Evolutionary conservation across 2,329 filamentous ascomycete genomes (phyloP).

Genomic region (Lachnellula hyalina): DNA sequence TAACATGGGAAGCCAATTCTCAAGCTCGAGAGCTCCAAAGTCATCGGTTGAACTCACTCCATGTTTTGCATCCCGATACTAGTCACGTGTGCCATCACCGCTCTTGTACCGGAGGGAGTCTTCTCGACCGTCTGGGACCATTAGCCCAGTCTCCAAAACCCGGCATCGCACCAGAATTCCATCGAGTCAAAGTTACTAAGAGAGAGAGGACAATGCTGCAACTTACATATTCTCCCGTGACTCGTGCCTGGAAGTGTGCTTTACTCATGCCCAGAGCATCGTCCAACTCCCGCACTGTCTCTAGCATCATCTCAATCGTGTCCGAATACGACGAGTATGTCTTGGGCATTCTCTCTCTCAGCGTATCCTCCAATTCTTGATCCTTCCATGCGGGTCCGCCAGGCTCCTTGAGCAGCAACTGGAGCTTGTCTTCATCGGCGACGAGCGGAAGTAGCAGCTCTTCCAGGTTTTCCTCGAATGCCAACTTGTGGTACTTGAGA

Average conservation of each 20-base stretch:
- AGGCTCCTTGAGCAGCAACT: conserved; percentile 5
- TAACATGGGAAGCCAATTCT: no score
- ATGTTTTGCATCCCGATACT: not conserved
- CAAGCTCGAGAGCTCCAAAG: not conserved
- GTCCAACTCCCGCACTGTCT: conserved; percentile 9
- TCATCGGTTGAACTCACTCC: not conserved
- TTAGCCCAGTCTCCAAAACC: no score
- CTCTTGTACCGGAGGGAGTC: not conserved
- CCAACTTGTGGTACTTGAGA: conserved; percentile 12
- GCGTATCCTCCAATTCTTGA: conserved; percentile 5
- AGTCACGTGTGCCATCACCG: conserved; percentile 1
- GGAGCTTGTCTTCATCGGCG: conserved; percentile 11
- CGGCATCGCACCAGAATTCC: no score
- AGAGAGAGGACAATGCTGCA: not conserved
- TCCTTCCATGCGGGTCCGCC: conserved; percentile 13
- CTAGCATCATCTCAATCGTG: conserved; percentile 12
- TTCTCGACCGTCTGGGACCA: not conserved
- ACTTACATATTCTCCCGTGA: conserved; percentile 9
- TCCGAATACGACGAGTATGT: conserved; percentile 14
- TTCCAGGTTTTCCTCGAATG: conserved; percentile 12
- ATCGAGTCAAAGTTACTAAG: no score
- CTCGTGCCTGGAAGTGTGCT: conserved; percentile 9
- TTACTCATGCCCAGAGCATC: conserved; percentile 11
- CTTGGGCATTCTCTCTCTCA: conserved; percentile 12
- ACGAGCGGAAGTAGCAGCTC: conserved; percentile 15